Base-by-base conservation (phyloP, 2,329 filamentous ascomycete species). In the Neonectria faginata region DNA sequence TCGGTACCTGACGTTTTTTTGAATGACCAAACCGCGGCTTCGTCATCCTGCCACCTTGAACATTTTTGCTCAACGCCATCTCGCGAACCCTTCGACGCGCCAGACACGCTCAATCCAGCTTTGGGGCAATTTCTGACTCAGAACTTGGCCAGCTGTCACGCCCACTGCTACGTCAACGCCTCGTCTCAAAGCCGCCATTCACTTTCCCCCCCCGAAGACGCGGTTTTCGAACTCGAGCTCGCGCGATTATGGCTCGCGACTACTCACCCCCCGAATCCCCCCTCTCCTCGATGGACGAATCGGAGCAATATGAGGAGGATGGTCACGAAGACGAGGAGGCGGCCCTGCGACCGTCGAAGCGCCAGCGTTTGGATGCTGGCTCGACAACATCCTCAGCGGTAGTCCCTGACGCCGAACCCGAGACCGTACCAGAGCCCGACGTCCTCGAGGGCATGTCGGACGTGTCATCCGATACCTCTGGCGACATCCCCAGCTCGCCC, bases 391-490 rank as follows among this genome's bases (percentile, higher is more conserved):
- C 83, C 11, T 82, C 83, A 0, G 81, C 82, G 16, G 75, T 80
- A 11, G 75, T 82, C 52, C 78, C 76, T 31, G 79, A 81, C 22
- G 78, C 75, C 27, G 82, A 84, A 59, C 78, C 78, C 53, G 84
- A 86, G 48, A 75, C 81, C 9, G 82, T 82, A 3, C 81, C 81
- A 12, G 80, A 84, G 56, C 78, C 85, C 64, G 79, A 89, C 78
- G 78, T 86, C 70, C 80, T 88, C 47, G 85, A 87, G 65, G 84
- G 82, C 71, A 81, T 87, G 81, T 88, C 88, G 56, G 92, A 94
- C 58, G 90, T 98, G 65, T 97, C 94, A 8, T 93, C 92, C 57
- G 96, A 99, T 79, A 97, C 92, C 54, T 94, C 92, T 36, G 93
- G 93, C 78, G 94, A 93, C 62, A 88, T 94, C 53, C 92, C 92